Evolutionary conservation across 495 filamentous ascomycete genomes (phyloP).

Genomic region (Collariella sp.): DNA sequence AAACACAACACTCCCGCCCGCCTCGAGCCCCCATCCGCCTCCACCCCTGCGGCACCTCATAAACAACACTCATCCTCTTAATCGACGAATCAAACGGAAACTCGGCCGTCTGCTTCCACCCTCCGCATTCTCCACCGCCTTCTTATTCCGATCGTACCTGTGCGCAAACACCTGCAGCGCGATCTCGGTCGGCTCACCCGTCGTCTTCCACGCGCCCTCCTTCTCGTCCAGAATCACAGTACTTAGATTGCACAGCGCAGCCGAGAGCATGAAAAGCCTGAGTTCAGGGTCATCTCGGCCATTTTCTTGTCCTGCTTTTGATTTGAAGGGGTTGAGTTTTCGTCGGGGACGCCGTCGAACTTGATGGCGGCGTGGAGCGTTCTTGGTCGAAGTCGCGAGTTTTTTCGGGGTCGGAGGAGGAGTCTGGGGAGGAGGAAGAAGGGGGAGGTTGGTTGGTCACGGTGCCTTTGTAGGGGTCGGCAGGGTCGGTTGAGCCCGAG

Average conservation of each 20-base stretch:
- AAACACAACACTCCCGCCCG: conserved; percentile 49
- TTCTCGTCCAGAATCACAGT: conserved; percentile 51
- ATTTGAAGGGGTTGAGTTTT: conserved; percentile 27
- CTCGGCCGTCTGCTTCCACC: conserved; percentile 60
- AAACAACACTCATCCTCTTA: conserved; percentile 79
- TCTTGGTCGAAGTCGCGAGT: conserved; percentile 43
- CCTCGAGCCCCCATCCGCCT: conserved; percentile 22
- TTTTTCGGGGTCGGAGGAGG: conserved; percentile 19
- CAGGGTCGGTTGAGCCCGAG: conserved; percentile 49
- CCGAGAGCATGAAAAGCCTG: conserved; percentile 55
- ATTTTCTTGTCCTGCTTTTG: conserved; percentile 15
- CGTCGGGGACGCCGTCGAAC: conserved; percentile 42
- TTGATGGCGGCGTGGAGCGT: conserved; percentile 46
- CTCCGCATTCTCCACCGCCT: conserved; percentile 34
- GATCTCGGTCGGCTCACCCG: conserved; percentile 78
- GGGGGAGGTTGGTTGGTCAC: conserved; percentile 22
- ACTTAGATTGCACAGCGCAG: conserved; percentile 74
- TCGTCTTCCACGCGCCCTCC: conserved; percentile 57
- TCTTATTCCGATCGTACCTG: conserved; percentile 56
- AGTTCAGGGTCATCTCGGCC: conserved; percentile 42
- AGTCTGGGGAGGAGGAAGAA: too few species aligned
- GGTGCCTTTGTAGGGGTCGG: conserved; percentile 48
- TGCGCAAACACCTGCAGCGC: conserved; percentile 71
- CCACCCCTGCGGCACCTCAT: conserved; percentile 29
- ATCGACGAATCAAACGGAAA: conserved; percentile 76